These are phyloP conservation scores for Tephrocybe sp. DNA, from an alignment of 768 basidiomycete genomes.

Conservation along the genomic window DNA sequence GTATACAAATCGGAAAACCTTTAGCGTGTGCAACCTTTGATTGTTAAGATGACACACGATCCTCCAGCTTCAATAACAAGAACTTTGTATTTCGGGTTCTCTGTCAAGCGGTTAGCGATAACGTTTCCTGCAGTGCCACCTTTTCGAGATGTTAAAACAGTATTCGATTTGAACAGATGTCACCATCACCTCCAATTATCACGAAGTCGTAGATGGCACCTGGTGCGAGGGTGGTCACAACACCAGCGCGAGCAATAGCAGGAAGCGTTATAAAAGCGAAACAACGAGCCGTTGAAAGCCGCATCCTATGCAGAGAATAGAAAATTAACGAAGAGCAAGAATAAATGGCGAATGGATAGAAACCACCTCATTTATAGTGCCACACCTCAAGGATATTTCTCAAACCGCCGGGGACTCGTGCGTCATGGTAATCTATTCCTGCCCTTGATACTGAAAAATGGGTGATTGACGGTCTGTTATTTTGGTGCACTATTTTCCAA, in stretches of 20 bases:
- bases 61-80: conserved; percentile 39
- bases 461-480: no score
- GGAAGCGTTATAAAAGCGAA: not conserved
- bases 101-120: conserved; percentile 29
- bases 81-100: conserved; percentile 34
- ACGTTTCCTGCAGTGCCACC: conserved; percentile 19
- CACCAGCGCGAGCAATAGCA: conserved; percentile 1
- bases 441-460: no score
- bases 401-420: no score
- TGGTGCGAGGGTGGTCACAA: conserved; percentile 4
- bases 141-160: not conserved
- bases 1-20: not conserved
- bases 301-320: not conserved
- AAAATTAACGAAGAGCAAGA: not conserved
- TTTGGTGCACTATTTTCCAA: no score
- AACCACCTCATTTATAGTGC: not conserved
- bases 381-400: not conserved
- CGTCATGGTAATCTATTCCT: no score
- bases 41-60: conserved; percentile 10
- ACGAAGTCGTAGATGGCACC: conserved; percentile 20
- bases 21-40: not conserved
- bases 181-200: conserved; percentile 19
- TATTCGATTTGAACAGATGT: not conserved
- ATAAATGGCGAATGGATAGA: not conserved
- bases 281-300: not conserved